phyloP scores from a whole-genome alignment of 257 asterid genomes.

The Striga asiatica region DNA sequence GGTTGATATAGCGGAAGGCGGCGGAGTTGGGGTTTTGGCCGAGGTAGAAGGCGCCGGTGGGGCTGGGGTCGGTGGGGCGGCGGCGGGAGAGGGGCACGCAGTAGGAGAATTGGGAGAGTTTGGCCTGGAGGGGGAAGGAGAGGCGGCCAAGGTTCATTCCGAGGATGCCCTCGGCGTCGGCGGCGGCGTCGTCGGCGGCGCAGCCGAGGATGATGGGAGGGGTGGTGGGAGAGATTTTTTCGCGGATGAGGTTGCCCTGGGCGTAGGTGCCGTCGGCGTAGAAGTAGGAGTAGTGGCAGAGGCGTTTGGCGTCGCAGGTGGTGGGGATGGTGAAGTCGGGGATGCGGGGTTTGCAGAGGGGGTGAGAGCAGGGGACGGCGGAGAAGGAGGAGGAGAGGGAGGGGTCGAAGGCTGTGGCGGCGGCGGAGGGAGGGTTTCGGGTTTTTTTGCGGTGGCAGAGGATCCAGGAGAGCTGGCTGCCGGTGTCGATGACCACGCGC shows the following conservation, averaged over 20 bases:
- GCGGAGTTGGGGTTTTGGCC: conserved; percentile 52
- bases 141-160: conserved; percentile 66
- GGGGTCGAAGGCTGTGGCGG: conserved; percentile 45
- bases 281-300: conserved; percentile 67
- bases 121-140: conserved; percentile 55
- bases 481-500: conserved; percentile 66
- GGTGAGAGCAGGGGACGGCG: conserved; percentile 48
- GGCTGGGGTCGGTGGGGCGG: conserved; percentile 14
- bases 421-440: conserved; percentile 17
- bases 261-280: conserved; percentile 73
- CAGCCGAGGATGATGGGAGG: conserved; percentile 65
- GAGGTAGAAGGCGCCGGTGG: conserved; percentile 46
- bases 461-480: conserved; percentile 80
- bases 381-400: conserved; percentile 61
- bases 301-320: conserved; percentile 48
- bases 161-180: conserved; percentile 54
- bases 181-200: conserved; percentile 22
- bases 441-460: conserved; percentile 39
- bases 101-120: conserved; percentile 48
- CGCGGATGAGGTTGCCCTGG: conserved; percentile 65
- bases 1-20: conserved; percentile 23
- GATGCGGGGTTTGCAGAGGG: conserved; percentile 47
- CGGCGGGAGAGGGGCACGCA: conserved; percentile 35
- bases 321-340: conserved; percentile 73
- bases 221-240: conserved; percentile 41